Evolutionary conservation across 208 protist species (phyloP).

Genomic region (Leishmania gerbilli): DNA sequence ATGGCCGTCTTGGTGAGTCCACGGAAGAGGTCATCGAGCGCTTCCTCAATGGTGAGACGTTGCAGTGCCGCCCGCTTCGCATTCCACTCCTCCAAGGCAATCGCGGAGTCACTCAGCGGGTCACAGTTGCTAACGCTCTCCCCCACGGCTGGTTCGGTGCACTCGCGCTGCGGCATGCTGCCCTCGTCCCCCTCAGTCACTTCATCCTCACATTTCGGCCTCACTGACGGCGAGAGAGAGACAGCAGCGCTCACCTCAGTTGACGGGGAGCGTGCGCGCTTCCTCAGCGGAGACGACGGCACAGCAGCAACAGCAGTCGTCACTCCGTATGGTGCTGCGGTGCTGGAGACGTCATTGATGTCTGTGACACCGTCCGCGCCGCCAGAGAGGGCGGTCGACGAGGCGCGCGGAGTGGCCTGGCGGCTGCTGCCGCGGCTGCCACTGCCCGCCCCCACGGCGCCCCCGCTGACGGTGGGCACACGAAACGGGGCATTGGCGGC

Average conservation of each 20-base stretch:
- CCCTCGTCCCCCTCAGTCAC: background rate
- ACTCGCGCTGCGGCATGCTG: background rate
- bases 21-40: slow-evolving; percentile 37
- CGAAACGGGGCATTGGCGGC: slow-evolving; percentile 59
- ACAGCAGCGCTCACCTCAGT: slow-evolving; percentile 2
- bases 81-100: background rate
- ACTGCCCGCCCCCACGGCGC: background rate
- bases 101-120: background rate
- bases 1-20: slow-evolving; percentile 52
- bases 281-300: slow-evolving; percentile 4
- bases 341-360: background rate
- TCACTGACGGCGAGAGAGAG: slow-evolving; percentile 19
- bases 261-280: slow-evolving; percentile 15
- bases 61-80: slow-evolving; percentile 12
- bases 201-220: background rate
- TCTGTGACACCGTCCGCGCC: background rate
- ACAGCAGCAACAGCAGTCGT: background rate
- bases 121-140: background rate
- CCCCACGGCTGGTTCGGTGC: slow-evolving; percentile 20
- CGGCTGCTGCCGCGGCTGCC: slow-evolving; percentile 24
- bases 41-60: slow-evolving; percentile 26
- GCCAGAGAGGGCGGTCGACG: background rate
- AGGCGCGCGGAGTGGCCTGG: slow-evolving; percentile 15
- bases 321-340: background rate
- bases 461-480: slow-evolving; percentile 6